Evolutionary conservation across 2,329 filamentous ascomycete species (phyloP).

Genomic region (Stachybotrys elegans): DNA sequence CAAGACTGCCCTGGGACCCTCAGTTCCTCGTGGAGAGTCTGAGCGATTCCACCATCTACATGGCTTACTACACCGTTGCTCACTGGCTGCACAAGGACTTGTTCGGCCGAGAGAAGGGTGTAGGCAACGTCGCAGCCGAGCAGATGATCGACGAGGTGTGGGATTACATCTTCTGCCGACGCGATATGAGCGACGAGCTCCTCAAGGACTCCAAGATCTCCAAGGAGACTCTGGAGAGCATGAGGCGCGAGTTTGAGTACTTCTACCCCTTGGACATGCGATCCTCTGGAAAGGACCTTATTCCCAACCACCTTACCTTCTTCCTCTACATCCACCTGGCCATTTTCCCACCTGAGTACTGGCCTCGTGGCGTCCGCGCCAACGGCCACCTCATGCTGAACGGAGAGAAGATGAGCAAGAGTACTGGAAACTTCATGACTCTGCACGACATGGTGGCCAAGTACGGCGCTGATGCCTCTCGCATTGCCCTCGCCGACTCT

Average conservation of each 20-base stretch:
- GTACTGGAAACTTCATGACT: conserved; percentile 95
- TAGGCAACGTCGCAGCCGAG: conserved; percentile 66
- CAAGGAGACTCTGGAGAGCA: conserved; percentile 65
- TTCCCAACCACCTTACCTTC: conserved; percentile 92
- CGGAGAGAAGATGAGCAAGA: conserved; percentile 98
- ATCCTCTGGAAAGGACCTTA: conserved; percentile 86
- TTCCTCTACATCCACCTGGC: conserved; percentile 92
- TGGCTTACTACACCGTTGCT: conserved; percentile 69
- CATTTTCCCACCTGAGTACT: conserved; percentile 81
- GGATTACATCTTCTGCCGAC: conserved; percentile 88
- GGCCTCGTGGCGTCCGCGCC: conserved; percentile 78
- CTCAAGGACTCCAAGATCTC: conserved; percentile 64
- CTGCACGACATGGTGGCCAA: conserved; percentile 80
- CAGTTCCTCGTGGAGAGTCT: conserved; percentile 89
- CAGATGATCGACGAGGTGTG: conserved; percentile 94
- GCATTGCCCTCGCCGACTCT: conserved; percentile 88
- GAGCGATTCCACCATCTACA: conserved; percentile 90
- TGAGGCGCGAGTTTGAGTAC: conserved; percentile 93
- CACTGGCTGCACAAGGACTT: conserved; percentile 76
- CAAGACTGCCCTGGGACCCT: conserved; percentile 90
- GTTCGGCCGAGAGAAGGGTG: conserved; percentile 70
- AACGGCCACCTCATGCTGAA: conserved; percentile 95
- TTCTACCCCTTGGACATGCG: conserved; percentile 92
- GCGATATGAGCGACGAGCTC: conserved; percentile 62
- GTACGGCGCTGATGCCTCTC: conserved; percentile 88